Percentiles rank a stretch among this genome's conserved stretches.
phyloP scores from a whole-genome alignment of 768 basidiomycete species.

The Melanogaster broomeanus region DNA sequence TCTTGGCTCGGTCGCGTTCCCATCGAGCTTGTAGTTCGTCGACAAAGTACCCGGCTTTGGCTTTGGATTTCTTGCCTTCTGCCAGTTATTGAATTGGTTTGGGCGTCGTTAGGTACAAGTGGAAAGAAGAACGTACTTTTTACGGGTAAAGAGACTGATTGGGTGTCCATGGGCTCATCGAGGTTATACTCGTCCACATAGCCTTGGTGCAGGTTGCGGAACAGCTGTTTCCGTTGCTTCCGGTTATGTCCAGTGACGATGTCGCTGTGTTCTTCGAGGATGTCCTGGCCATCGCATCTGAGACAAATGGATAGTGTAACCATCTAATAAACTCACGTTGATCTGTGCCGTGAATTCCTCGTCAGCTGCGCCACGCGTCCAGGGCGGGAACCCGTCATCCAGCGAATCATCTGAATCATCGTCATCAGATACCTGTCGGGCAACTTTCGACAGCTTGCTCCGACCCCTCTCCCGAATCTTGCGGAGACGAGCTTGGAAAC shows the following conservation, averaged over 20 bases:
- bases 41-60: conserved; percentile 37
- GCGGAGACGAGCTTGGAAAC: conserved; percentile 39
- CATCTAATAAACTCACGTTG: conserved; percentile 43
- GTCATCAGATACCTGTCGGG: conserved; percentile 13
- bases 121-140: conserved; percentile 44
- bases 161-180: conserved; percentile 28
- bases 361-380: conserved; percentile 51
- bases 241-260: conserved; percentile 46
- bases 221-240: conserved; percentile 55
- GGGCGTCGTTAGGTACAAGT: background rate
- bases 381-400: conserved; percentile 26
- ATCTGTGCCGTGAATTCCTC: conserved; percentile 58
- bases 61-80: conserved; percentile 35
- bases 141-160: conserved; percentile 18
- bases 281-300: conserved; percentile 52
- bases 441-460: conserved; percentile 10
- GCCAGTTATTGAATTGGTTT: background rate
- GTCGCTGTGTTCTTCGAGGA: conserved; percentile 60
- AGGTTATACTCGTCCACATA: conserved; percentile 47
- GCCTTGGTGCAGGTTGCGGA: conserved; percentile 62
- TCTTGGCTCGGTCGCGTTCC: conserved; percentile 81
- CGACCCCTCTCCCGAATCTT: conserved; percentile 30
- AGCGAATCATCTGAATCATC: conserved; percentile 39
- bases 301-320: background rate
- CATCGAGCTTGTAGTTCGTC: conserved; percentile 65